A percentile compares a stretch with the other conserved stretches of the same genome.
phyloP scores from a whole-genome alignment of 495 filamentous ascomycete genomes.

The Neurospora sublineolata region DNA sequence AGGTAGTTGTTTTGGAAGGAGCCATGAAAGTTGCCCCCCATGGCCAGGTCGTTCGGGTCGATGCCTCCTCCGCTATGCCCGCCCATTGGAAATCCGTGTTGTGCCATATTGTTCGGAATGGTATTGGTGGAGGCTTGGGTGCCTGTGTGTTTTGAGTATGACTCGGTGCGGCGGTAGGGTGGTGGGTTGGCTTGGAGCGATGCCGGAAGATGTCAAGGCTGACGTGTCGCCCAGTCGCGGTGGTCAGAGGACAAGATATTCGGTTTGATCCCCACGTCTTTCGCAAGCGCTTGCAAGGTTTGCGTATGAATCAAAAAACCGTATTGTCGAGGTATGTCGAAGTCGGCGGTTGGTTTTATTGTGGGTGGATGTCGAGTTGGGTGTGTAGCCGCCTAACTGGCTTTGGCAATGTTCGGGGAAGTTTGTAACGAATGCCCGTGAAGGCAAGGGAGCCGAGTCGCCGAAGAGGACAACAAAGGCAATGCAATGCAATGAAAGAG shows the following conservation, averaged over 20 bases:
- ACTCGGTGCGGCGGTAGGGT: slow-evolving; percentile 1
- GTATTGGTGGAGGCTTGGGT: neutral
- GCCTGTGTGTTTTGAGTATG: neutral
- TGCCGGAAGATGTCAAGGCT: slow-evolving; percentile 2
- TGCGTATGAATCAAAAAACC: neutral
- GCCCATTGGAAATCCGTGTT: slow-evolving; percentile 57
- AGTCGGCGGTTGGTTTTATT: slow-evolving; percentile 1
- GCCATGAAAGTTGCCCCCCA: slow-evolving; percentile 36
- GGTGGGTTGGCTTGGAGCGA: slow-evolving; percentile 2
- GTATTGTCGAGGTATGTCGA: neutral
- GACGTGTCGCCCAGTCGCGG: slow-evolving; percentile 1
- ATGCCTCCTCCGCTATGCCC: slow-evolving; percentile 52
- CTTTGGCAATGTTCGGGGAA: slow-evolving; percentile 8
- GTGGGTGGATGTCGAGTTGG: slow-evolving; percentile 5
- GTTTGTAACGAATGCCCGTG: neutral
- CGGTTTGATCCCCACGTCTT: neutral
- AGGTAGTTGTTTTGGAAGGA: slow-evolving; percentile 32
- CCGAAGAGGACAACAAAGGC: neutral
- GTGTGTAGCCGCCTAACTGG: slow-evolving; percentile 11
- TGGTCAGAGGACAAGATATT: neutral
- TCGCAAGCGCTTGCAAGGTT: neutral
- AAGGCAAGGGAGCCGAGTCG: neutral
- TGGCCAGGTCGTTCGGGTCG: slow-evolving; percentile 77
- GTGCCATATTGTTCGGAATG: slow-evolving; percentile 28
- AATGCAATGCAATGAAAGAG: neutral